Conservation (phyloP, 306 rosid genomes). For the Sechiopsis laciniata region DNA sequence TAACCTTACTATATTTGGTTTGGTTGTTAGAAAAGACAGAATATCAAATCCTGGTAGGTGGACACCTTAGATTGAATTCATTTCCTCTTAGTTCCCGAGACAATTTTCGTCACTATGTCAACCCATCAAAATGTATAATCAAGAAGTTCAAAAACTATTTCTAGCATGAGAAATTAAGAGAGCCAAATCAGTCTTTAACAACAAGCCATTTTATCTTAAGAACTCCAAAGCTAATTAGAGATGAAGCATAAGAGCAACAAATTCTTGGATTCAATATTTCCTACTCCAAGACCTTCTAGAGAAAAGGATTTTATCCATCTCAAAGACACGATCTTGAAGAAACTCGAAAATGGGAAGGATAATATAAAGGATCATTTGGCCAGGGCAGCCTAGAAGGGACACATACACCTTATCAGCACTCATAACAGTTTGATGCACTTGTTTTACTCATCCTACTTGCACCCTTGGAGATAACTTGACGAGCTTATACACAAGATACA, state of each 20-base stretch:
- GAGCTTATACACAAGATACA: background rate
- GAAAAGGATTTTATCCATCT: background rate
- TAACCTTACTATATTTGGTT: no score
- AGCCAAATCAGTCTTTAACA: background rate
- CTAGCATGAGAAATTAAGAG: background rate
- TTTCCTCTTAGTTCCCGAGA: no score
- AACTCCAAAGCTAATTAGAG: background rate
- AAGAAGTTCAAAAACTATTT: background rate
- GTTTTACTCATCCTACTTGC: background rate
- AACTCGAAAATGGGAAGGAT: background rate
- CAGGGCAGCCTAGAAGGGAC: background rate
- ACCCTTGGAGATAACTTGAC: background rate
- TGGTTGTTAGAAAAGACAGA: no score
- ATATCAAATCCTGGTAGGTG: no score
- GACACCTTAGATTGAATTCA: no score
- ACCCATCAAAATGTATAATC: background rate
- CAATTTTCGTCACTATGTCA: no score
- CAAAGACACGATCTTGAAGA: background rate
- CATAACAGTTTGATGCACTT: background rate
- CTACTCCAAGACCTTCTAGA: background rate
- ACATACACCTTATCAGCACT: background rate
- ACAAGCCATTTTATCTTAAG: background rate
- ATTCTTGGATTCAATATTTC: background rate
- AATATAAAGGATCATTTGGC: background rate
- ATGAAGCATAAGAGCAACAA: background rate